Evolutionary conservation across 805 yeast genomes (phyloP).

Genomic region (Sugiyamaella qingdaonensis): DNA sequence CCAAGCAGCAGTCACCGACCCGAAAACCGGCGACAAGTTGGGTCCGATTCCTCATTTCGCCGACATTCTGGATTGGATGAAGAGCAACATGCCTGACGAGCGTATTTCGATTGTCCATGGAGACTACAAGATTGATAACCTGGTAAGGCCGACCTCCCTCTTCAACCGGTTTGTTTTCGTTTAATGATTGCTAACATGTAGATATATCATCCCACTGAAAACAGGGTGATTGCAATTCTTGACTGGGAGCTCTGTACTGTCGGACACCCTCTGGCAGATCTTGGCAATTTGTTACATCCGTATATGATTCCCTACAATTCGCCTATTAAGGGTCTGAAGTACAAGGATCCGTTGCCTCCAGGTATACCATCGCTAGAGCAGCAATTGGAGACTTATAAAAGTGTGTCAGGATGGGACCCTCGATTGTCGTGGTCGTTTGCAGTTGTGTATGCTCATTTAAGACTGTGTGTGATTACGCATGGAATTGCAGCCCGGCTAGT

Average conservation of each 20-base stretch:
- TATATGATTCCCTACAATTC: conserved; percentile 41
- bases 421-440: conserved; percentile 48
- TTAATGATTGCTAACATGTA: neutral
- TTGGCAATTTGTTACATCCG: conserved; percentile 56
- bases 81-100: conserved; percentile 44
- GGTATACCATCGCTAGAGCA: conserved; percentile 27
- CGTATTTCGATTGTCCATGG: conserved; percentile 54
- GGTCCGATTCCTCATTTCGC: conserved; percentile 48
- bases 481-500: conserved; percentile 56
- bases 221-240: conserved; percentile 49
- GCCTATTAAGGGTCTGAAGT: conserved; percentile 6
- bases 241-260: conserved; percentile 66
- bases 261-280: conserved; percentile 62
- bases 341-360: conserved; percentile 16
- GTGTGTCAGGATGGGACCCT: conserved; percentile 42
- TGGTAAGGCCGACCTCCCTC: too few relatives aligned
- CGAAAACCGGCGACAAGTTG: conserved; percentile 32
- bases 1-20: conserved; percentile 33
- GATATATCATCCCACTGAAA: conserved; percentile 51
- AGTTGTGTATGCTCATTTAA: conserved; percentile 49
- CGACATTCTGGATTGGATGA: conserved; percentile 40
- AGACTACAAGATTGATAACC: conserved; percentile 60
- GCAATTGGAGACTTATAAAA: conserved; percentile 23
- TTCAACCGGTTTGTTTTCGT: neutral
- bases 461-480: conserved; percentile 55